Evolutionary conservation across 208 protist genomes (phyloP), one percentile per base, ranked within the genome.

Genomic region (Leptomonas pyrrhocoris): DNA sequence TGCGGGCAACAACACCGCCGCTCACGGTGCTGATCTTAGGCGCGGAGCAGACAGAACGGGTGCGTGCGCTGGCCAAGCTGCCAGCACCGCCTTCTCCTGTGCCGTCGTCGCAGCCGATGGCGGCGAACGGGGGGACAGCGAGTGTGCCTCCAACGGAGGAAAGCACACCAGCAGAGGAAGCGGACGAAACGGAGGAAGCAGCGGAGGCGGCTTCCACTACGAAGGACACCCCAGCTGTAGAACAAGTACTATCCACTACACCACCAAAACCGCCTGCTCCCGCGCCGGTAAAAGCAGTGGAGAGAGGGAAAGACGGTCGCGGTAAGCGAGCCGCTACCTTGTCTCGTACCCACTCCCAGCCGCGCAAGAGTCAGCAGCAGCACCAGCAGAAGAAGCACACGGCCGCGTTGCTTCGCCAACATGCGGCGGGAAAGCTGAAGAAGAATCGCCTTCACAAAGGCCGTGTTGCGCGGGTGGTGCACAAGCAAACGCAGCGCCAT

Each of bases 1-100:
- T 59, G n/a, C 36, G 38, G 4, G 40, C 42, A 21, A 27, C 50
- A n/a, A 66, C 65, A 2, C 72, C 72, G 9, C 49, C 72, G 31
- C 46, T 77, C 49, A 68, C 56, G 18, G 57, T 77, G 42, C 40
- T 77, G 16, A 49, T 77, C 12, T 48, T 77, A 8, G 30, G 31
- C 43, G 56, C 43, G 19, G 72, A 77, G 45, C 28, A 60, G 31
- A 72, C 72, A 30, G 30, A 18, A 6, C 54, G 72, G 16, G 72
- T 77, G 56, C 72, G 72, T 18, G 27, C 64, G 3, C 25, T 68
- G 3, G 65, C 56, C 1, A 46, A 51, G 50, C 43, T 77, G 42
- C 72, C 72, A 16, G 18, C 63, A 25, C 16, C 49, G 49, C 46
- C 63, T 4, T 28, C 58, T 11, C 49, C 13, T 25, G 50, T 45